Base-by-base conservation (phyloP, 306 rosid genomes). In the Vigna mungo region DNA sequence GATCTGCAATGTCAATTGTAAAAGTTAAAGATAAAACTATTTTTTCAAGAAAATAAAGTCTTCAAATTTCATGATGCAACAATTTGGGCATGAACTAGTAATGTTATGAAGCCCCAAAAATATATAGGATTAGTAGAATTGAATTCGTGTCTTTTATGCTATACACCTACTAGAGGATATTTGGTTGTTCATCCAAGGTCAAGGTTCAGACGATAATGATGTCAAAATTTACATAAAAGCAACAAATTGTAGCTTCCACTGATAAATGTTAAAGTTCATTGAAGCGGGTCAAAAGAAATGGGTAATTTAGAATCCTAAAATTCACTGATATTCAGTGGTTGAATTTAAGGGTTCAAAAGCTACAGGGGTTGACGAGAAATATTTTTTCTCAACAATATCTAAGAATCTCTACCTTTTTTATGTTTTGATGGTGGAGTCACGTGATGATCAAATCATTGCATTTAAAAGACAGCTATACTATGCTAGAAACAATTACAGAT, bases 51-150 rank as follows among this genome's bases (percentile, higher is more conserved):
- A 23, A 52, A 63, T 14, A 27, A 30, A 20, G 0, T 21, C 39
- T 65, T 16, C 72, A 66, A 52, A 63, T 41, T 49, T 53, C 51
- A 43, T 2, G 32, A 73, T 10, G 39, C 66, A 79, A 9, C 12
- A 70, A 59, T 59, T 36, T 59, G 23, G 11, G 34, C 53, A 44
- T 32, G 34, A 56, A 74, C 13, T 34, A 48, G n/a, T 37, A 51
- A 61, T 72, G 18, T 37, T 44, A 43, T 43, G 25, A 43, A 64
- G 39, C 55, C 46, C 37, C 4, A 37, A 16, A 53, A 73, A 43
- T 15, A 27, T 43, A 55, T 44, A 66, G 20, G 80, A 56, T 49
- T 18, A 9, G 12, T 11, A 46, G 21, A 73, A 36, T 27, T 39
- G 23, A 74, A 74, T 21, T 37, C 56, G 18, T 52, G 65, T n/a